These are phyloP conservation scores for Eucalyptus virginea DNA, from an alignment of 345 rosid species.

Conservation along the genomic window DNA sequence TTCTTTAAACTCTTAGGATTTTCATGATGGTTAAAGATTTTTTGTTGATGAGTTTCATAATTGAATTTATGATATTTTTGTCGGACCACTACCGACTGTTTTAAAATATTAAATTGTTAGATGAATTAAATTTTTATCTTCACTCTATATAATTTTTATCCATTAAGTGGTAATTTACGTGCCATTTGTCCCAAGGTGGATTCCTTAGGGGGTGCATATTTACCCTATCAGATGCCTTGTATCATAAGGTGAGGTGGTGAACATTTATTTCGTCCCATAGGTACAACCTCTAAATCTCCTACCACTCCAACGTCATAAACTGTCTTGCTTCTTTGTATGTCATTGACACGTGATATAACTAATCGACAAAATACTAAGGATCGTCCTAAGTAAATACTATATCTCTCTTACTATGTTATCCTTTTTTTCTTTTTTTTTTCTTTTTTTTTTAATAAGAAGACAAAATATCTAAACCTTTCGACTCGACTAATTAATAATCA, in stretches of 20 bases:
- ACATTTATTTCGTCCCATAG: neutral
- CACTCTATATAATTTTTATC: neutral
- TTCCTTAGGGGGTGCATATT: neutral
- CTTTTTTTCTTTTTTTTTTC: neutral
- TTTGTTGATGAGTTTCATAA: neutral
- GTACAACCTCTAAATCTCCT: neutral
- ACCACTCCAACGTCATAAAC: neutral
- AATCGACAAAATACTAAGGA: neutral
- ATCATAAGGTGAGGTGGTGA: neutral
- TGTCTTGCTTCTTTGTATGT: neutral
- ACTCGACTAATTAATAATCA: neutral
- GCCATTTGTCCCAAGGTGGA: neutral
- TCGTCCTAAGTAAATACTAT: neutral
- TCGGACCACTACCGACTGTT: rapidly evolving
- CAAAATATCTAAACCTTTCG: neutral
- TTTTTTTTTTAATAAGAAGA: neutral
- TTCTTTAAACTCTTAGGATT: neutral
- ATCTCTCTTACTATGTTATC: neutral
- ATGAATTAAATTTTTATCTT: neutral
- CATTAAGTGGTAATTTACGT: neutral
- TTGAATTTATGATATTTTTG: neutral
- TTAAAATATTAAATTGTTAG: too few species aligned
- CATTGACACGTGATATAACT: neutral
- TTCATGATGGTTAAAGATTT: neutral
- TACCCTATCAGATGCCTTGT: neutral